These are phyloP conservation scores for Micractinium conductrix DNA, from an alignment of 139 green algal genomes.

Conservation along the genomic window DNA sequence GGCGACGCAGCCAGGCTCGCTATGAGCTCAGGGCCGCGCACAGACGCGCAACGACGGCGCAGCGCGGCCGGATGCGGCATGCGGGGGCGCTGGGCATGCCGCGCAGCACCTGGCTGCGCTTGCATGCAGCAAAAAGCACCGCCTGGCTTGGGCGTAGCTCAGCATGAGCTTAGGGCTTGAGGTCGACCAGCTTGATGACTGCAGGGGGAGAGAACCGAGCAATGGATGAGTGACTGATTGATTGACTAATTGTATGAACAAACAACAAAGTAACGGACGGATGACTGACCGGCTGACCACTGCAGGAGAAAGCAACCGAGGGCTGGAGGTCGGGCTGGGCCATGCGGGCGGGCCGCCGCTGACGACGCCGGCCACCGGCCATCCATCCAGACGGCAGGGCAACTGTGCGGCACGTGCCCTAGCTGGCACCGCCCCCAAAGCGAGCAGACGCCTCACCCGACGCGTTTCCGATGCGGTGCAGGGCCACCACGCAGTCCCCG, in stretches of 20 bases:
- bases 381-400: not conserved
- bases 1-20: too few species aligned
- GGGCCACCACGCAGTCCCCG: slow-evolving; percentile 90
- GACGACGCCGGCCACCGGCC: not conserved
- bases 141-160: too few species aligned
- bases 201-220: not conserved
- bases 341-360: not conserved
- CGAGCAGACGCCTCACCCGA: slow-evolving; percentile 46
- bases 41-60: not conserved
- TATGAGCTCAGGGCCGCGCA: too few species aligned
- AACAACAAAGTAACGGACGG: not conserved
- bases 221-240: not conserved
- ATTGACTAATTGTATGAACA: too few species aligned
- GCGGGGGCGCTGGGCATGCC: not conserved
- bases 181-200: slow-evolving; percentile 95
- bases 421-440: not conserved
- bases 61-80: too few species aligned
- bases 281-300: not conserved
- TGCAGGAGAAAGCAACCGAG: too few species aligned
- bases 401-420: not conserved
- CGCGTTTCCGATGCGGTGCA: slow-evolving; percentile 95
- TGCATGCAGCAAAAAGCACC: too few species aligned
- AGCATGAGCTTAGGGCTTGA: too few species aligned
- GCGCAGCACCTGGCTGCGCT: not conserved
- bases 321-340: not conserved